These are phyloP conservation scores for Durusdinium trenchii DNA, from an alignment of 73 alveolate species.

Conservation along the genomic window DNA sequence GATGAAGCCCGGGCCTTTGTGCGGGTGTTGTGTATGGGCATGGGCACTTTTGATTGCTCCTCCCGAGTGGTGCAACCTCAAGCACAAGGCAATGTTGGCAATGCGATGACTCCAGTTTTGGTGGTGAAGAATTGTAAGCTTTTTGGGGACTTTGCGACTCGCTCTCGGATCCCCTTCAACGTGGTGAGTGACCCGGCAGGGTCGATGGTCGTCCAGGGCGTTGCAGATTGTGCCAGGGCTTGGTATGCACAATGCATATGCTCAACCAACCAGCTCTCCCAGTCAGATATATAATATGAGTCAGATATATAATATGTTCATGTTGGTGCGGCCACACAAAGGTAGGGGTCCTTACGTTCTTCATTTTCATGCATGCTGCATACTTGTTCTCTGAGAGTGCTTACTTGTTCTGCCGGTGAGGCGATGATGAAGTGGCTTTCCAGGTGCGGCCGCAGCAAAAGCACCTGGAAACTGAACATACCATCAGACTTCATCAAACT, in stretches of 20 bases:
- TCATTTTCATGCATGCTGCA: too few species aligned
- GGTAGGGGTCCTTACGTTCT: too few species aligned
- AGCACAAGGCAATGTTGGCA: too few species aligned
- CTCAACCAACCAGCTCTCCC: background rate
- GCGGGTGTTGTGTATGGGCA: too few species aligned
- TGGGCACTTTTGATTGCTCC: conserved; percentile 30
- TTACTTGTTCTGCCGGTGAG: background rate
- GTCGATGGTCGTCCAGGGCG: background rate
- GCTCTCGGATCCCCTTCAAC: conserved; percentile 40
- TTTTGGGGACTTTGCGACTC: conserved; percentile 56
- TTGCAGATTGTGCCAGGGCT: background rate
- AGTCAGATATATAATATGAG: background rate
- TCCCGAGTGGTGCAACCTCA: conserved; percentile 11
- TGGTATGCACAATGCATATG: background rate
- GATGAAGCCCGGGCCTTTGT: background rate
- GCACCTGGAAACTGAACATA: too few species aligned
- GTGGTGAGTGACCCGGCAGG: background rate
- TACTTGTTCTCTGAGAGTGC: background rate
- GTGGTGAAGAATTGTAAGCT: background rate
- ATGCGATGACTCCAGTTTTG: background rate
- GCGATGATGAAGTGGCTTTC: conserved; percentile 59
- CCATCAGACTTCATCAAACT: too few species aligned
- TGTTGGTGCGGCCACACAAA: too few species aligned
- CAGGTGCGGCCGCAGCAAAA: too few species aligned
- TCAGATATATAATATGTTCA: background rate